A percentile compares a stretch with the other conserved stretches of the same genome.
Evolutionary conservation across 2,329 filamentous ascomycete species (phyloP).

Genomic region (Colletotrichum sp.): DNA sequence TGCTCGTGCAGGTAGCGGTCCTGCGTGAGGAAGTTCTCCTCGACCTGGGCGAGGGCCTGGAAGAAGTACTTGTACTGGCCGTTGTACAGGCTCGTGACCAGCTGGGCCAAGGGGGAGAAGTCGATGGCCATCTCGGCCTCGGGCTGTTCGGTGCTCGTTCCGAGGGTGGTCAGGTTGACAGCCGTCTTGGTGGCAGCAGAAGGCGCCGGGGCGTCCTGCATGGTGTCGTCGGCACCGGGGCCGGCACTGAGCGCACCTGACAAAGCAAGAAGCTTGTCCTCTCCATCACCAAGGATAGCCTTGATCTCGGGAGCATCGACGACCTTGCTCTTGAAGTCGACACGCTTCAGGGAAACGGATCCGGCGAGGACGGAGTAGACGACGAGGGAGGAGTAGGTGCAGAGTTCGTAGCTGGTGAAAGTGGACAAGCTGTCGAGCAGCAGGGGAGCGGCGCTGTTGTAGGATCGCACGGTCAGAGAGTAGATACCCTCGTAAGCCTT

Average conservation of each 20-base stretch:
- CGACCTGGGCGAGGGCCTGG: slow-evolving; percentile 83
- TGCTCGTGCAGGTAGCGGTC: slow-evolving; percentile 97
- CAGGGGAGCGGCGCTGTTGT: slow-evolving; percentile 87
- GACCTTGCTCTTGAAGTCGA: slow-evolving; percentile 99
- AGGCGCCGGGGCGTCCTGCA: slow-evolving; percentile 61
- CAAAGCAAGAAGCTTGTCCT: slow-evolving; percentile 85
- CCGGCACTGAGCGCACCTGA: slow-evolving; percentile 82
- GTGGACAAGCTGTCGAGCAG: slow-evolving; percentile 97
- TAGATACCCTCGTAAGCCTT: slow-evolving; percentile 98
- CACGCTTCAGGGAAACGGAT: slow-evolving; percentile 91
- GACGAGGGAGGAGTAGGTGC: slow-evolving; percentile 93
- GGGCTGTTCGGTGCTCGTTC: slow-evolving; percentile 70
- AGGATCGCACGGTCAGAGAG: slow-evolving; percentile 88
- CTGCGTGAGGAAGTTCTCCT: slow-evolving; percentile 91
- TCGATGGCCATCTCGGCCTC: slow-evolving; percentile 85
- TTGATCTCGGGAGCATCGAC: slow-evolving; percentile 98
- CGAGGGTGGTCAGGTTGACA: slow-evolving; percentile 88
- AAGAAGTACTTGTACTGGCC: slow-evolving; percentile 97
- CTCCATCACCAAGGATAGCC: slow-evolving; percentile 88
- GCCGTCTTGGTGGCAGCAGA: slow-evolving; percentile 59
- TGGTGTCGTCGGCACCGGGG: slow-evolving; percentile 79
- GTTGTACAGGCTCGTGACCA: slow-evolving; percentile 91
- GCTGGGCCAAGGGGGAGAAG: slow-evolving; percentile 84
- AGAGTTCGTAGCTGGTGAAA: slow-evolving; percentile 98
- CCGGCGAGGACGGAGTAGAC: slow-evolving; percentile 96